Conservation (phyloP, 1,284 basidiomycete species). For the Ustilago lituana region DNA sequence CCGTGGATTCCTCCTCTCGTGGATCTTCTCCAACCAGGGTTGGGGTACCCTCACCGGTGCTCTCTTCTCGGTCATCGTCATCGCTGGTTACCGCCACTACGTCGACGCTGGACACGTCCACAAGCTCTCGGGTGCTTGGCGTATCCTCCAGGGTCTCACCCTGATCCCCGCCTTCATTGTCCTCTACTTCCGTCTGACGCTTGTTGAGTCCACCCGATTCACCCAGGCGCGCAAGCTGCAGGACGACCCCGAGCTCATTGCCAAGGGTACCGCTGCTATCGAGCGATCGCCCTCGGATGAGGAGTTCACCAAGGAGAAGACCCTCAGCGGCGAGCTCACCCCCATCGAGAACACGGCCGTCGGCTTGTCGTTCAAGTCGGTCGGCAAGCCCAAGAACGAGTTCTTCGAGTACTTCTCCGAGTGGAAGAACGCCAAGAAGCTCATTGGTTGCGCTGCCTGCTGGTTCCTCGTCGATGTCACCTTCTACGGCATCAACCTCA, state of each 20-base stretch:
- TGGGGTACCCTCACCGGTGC: conserved; percentile 69
- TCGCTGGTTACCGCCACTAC: conserved; percentile 75
- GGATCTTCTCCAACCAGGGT: conserved; percentile 69
- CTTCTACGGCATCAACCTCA: conserved; percentile 83
- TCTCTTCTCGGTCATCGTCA: conserved; percentile 76
- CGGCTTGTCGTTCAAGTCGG: conserved; percentile 57
- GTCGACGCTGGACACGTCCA: conserved; percentile 50
- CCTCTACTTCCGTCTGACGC: conserved; percentile 71
- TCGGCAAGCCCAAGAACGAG: conserved; percentile 49
- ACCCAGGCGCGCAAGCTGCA: conserved; percentile 82
- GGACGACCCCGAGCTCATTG: conserved; percentile 79
- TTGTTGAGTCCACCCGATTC: conserved; percentile 75
- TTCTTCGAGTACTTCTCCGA: conserved; percentile 59
- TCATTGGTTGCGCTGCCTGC: conserved; percentile 55
- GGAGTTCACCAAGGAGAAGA: conserved; percentile 52
- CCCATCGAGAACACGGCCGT: conserved; percentile 54
- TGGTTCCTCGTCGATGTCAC: conserved; percentile 73
- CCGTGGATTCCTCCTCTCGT: conserved; percentile 57
- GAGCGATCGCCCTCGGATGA: conserved; percentile 66
- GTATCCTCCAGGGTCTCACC: conserved; percentile 66
- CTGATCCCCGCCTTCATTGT: conserved; percentile 60
- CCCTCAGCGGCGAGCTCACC: conserved; percentile 27
- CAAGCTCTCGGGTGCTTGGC: conserved; percentile 63
- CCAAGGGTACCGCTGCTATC: conserved; percentile 70
- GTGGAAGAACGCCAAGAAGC: conserved; percentile 57